These are phyloP conservation scores for Nadsonia commutata DNA, from an alignment of 1,139 yeast species.

Conservation along the genomic window DNA sequence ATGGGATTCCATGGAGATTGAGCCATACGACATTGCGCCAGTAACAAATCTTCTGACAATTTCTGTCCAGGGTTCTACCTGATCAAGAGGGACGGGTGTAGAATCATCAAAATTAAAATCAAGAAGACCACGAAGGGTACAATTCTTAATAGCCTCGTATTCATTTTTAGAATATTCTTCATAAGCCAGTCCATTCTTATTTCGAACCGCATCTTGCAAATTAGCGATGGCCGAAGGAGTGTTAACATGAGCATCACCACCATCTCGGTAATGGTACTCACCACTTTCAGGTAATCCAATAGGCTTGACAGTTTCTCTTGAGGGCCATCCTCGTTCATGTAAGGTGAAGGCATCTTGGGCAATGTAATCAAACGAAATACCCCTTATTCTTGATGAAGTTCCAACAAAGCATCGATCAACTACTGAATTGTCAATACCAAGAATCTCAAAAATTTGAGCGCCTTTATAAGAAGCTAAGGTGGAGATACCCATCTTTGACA, in stretches of 20 bases:
- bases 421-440: slow-evolving; percentile 90
- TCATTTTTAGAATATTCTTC: slow-evolving; percentile 82
- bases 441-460: slow-evolving; percentile 94
- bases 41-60: slow-evolving; percentile 94
- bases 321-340: slow-evolving; percentile 86
- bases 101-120: slow-evolving; percentile 72
- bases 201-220: slow-evolving; percentile 92
- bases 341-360: slow-evolving; percentile 92
- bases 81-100: slow-evolving; percentile 78
- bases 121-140: slow-evolving; percentile 85
- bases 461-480: slow-evolving; percentile 96
- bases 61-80: slow-evolving; percentile 99
- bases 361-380: slow-evolving; percentile 86
- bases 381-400: slow-evolving; percentile 92
- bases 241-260: slow-evolving; percentile 90
- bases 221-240: slow-evolving; percentile 92
- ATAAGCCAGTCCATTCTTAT: slow-evolving; percentile 87
- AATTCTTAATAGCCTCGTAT: slow-evolving; percentile 78
- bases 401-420: slow-evolving; percentile 94
- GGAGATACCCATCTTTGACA: slow-evolving; percentile 99
- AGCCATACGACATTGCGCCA: slow-evolving; percentile 99
- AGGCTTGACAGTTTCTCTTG: slow-evolving; percentile 57
- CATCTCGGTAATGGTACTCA: slow-evolving; percentile 97
- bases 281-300: slow-evolving; percentile 83
- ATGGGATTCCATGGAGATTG: slow-evolving; percentile 96